phyloP scores from a whole-genome alignment of 2,329 filamentous ascomycete species.

The Calonectria leucothoes region DNA sequence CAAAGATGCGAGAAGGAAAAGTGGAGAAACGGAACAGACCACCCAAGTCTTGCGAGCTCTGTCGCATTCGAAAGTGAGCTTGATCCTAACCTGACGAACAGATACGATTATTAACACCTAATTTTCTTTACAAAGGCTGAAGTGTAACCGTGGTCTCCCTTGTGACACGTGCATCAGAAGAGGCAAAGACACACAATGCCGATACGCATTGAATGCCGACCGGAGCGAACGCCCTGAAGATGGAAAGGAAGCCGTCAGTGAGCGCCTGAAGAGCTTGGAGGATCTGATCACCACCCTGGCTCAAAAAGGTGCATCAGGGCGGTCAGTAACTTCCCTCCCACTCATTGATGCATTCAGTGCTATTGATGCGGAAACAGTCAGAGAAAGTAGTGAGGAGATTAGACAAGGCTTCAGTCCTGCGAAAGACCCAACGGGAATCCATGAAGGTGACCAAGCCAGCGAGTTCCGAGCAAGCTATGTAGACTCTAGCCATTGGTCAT shows the following conservation, averaged over 20 bases:
- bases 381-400: too few species aligned
- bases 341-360: neutral
- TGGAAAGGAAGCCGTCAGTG: conserved; percentile 20
- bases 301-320: neutral
- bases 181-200: conserved; percentile 38
- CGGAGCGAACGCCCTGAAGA: conserved; percentile 23
- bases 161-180: conserved; percentile 45
- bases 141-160: conserved; percentile 46
- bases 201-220: conserved; percentile 46
- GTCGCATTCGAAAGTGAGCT: conserved; percentile 47
- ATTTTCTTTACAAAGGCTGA: conserved; percentile 35
- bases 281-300: conserved; percentile 37
- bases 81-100: neutral
- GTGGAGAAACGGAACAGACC: conserved; percentile 49
- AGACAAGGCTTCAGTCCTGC: neutral
- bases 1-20: conserved; percentile 28
- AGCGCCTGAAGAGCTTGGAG: conserved; percentile 46
- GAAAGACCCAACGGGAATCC: neutral
- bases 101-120: neutral
- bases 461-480: conserved; percentile 37
- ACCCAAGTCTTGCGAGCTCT: conserved; percentile 49
- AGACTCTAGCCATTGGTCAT: conserved; percentile 49
- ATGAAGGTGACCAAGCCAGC: neutral
- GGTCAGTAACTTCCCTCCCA: accelerated
- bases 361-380: neutral